These are phyloP conservation scores for Monascus purpureus DNA, from an alignment of 495 filamentous ascomycete genomes.

Conservation along the genomic window DNA sequence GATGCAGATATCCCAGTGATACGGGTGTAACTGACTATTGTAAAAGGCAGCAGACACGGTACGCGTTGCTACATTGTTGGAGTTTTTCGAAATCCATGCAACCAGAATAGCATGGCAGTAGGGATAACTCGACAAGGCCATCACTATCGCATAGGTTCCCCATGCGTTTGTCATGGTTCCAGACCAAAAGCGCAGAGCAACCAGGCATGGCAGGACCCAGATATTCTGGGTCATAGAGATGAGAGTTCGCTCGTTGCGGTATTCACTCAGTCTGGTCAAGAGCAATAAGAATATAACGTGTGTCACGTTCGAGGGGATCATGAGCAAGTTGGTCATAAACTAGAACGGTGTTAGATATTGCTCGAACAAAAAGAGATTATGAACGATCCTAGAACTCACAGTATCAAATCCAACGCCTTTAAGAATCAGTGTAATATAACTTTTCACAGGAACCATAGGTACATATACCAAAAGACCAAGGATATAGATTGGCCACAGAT, in stretches of 20 bases:
- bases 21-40: constrained; percentile 22
- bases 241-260: constrained; percentile 31
- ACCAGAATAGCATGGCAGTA: constrained; percentile 50
- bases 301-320: constrained; percentile 35
- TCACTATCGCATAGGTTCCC: constrained; percentile 37
- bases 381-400: constrained; percentile 23
- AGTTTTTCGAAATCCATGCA: constrained; percentile 45
- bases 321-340: constrained; percentile 42
- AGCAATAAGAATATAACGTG: constrained; percentile 17
- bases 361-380: constrained; percentile 4
- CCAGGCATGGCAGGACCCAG: constrained; percentile 40
- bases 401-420: constrained; percentile 35
- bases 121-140: constrained; percentile 36
- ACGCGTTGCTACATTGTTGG: constrained; percentile 47
- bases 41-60: constrained; percentile 44
- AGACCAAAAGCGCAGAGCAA: constrained; percentile 31
- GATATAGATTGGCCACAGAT: constrained; percentile 45
- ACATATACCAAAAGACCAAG: constrained; percentile 36
- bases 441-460: constrained; percentile 26
- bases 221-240: constrained; percentile 31
- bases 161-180: constrained; percentile 26
- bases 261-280: constrained; percentile 29
- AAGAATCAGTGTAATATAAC: constrained; percentile 37
- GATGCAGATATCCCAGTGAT: not conserved
- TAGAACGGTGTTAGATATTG: not conserved